Base-by-base conservation (phyloP, 2,329 filamentous ascomycete species). In the Ceratocystis destructans region DNA sequence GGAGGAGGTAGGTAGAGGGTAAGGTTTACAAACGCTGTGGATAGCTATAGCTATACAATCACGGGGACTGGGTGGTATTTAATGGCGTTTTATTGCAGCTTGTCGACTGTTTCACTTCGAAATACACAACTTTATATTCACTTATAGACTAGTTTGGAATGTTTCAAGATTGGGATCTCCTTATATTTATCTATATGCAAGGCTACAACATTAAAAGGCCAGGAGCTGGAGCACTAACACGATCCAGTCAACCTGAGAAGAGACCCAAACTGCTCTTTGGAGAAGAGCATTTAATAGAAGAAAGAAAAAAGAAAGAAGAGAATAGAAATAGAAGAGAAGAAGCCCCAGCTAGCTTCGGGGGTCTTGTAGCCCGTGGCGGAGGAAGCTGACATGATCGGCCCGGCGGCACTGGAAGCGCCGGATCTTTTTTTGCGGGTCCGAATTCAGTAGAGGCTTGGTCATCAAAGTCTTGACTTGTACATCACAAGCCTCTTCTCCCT, bases 111-210 rank as follows among this genome's bases (percentile, higher is more conserved):
- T 41, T 41, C 37, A 15, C 37, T 41, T 41, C 10, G 37, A 41
- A 41, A 41, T 41, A 41, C 37, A 41, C 10, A 41, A 4, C 37
- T 41, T 41, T 41, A 4, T 4, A 41, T 12, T 41, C 37, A 41
- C 37, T 41, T 12, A 41, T 41, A 15, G 37, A 4, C 37, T 3
- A 15, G 37, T 5, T 15, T 15, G 12, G 4, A 41, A 15, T 41
- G 37, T 41, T 41, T 41, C 37, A 41, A 41, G 33, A 25, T 59
- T 59, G 33, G 55, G 33, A 33, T 59, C 55, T 20, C 55, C 7
- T 59, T 53, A 64, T 64, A 37, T 62, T 44, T 62, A 41, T 62
- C n/a, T 45, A 62, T 53, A 10, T 25, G 25, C 17, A 63, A 41
- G 31, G 25, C 45, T 64, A 37, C 45, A 25, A 22, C n/a, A 15